These are phyloP conservation scores for Phaeosphaeriaceae sp. DNA, from an alignment of 2,329 filamentous ascomycete species.

Conservation along the genomic window DNA sequence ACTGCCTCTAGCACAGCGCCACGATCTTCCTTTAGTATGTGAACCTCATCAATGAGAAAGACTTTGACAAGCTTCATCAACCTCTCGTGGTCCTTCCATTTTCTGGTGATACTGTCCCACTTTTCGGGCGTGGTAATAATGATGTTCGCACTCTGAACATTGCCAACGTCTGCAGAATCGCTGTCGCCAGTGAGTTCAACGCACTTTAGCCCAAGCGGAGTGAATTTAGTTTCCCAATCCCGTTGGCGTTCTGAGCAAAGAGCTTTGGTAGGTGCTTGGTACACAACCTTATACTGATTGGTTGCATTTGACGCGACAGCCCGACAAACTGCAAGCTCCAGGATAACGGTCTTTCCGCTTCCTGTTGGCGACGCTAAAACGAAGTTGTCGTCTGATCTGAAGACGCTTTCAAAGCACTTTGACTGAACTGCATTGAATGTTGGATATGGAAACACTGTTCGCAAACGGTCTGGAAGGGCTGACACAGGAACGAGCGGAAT, in stretches of 20 bases:
- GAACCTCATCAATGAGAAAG: constrained; percentile 86
- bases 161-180: constrained; percentile 67
- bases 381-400: constrained; percentile 73
- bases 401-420: constrained; percentile 73
- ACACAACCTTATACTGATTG: constrained; percentile 78
- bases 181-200: constrained; percentile 85
- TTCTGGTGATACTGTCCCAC: constrained; percentile 87
- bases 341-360: constrained; percentile 81
- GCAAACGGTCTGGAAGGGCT: constrained; percentile 72
- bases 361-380: constrained; percentile 83
- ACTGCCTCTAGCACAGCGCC: constrained; percentile 84
- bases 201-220: constrained; percentile 69
- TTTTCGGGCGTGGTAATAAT: constrained; percentile 91
- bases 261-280: constrained; percentile 84
- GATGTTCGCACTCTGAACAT: constrained; percentile 76
- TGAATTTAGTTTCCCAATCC: constrained; percentile 81
- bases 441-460: constrained; percentile 72
- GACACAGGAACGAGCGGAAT: constrained; percentile 65
- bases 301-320: constrained; percentile 63
- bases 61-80: constrained; percentile 77
- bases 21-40: constrained; percentile 80
- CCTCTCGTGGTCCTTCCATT: constrained; percentile 81
- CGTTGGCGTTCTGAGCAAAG: constrained; percentile 77
- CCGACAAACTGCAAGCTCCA: constrained; percentile 82
- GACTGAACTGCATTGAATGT: constrained; percentile 85